phyloP scores from a whole-genome alignment of 345 rosid genomes.

The Linum tenue region DNA sequence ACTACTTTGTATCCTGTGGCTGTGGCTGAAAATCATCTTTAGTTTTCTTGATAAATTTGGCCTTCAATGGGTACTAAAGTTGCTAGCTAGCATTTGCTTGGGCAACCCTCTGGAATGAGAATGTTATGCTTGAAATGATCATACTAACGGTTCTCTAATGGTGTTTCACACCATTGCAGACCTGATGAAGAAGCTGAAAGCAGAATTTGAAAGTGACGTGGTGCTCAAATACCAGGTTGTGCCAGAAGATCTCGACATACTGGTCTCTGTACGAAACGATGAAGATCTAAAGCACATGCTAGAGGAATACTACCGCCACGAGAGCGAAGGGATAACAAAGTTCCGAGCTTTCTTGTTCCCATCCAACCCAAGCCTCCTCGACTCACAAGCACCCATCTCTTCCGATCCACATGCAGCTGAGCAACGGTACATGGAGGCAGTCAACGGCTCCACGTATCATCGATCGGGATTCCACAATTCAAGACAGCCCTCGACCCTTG shows the following conservation, averaged over 20 bases:
- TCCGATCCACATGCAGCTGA: constrained; percentile 38
- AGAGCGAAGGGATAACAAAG: constrained; percentile 37
- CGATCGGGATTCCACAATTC: constrained; percentile 2
- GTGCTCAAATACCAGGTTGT: constrained; percentile 62
- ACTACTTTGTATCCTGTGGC: too few relatives aligned
- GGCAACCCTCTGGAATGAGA: too few relatives aligned
- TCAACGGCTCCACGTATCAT: constrained; percentile 47
- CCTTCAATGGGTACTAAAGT: too few relatives aligned
- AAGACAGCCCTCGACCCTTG: constrained; percentile 27
- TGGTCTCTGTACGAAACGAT: constrained; percentile 58
- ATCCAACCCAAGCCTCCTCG: constrained; percentile 26
- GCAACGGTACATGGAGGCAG: constrained; percentile 74
- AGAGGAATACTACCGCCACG: constrained; percentile 57
- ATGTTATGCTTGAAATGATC: too few relatives aligned
- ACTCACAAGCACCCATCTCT: constrained; percentile 21
- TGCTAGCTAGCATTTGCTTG: too few relatives aligned
- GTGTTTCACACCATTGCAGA: constrained; percentile 26
- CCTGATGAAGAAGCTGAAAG: constrained; percentile 52
- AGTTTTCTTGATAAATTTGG: too few relatives aligned
- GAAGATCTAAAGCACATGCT: constrained; percentile 84
- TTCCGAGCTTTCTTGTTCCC: constrained; percentile 68
- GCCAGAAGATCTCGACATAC: constrained; percentile 68
- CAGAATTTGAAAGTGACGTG: constrained; percentile 40
- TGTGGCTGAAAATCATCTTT: too few relatives aligned
- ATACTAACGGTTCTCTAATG: too few relatives aligned